Evolutionary conservation across 1,139 yeast species (phyloP).

Genomic region (Hansenula sp.): DNA sequence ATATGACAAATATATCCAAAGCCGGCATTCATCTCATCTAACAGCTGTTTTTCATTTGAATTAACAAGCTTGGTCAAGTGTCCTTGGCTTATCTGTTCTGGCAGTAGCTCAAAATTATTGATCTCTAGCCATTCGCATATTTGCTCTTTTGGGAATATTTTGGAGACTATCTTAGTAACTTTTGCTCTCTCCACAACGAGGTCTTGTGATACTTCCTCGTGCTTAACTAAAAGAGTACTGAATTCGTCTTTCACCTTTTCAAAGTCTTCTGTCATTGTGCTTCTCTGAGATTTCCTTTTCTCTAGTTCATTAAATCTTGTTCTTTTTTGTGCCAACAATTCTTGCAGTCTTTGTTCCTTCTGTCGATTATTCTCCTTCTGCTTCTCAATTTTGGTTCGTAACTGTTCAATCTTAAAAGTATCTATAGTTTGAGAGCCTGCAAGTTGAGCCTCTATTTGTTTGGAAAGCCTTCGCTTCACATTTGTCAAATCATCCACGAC

Average conservation of each 20-base stretch:
- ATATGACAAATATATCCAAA: constrained; percentile 46
- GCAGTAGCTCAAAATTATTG: constrained; percentile 17
- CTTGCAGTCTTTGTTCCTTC: constrained; percentile 9
- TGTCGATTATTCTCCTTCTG: constrained; percentile 4
- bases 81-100: constrained; percentile 11
- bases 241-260: constrained; percentile 12
- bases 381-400: constrained; percentile 4
- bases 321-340: constrained; percentile 7
- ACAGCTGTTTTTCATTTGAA: constrained; percentile 20
- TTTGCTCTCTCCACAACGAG: constrained; percentile 15
- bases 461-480: constrained; percentile 22
- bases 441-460: constrained; percentile 10
- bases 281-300: constrained; percentile 1
- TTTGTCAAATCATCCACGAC: constrained; percentile 35
- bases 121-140: constrained; percentile 18
- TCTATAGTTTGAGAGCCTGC: constrained; percentile 1
- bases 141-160: constrained; percentile 16
- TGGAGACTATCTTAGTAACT: constrained; percentile 7
- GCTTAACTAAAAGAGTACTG: constrained; percentile 7
- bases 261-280: constrained; percentile 5
- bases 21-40: constrained; percentile 43
- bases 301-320: constrained; percentile 5
- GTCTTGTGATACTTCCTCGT: constrained; percentile 20
- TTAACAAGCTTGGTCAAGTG: constrained; percentile 14
- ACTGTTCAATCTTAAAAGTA: constrained; percentile 5